Conservation (phyloP, 202 grass and related monocot species). For the Carex sylvatica region DNA sequence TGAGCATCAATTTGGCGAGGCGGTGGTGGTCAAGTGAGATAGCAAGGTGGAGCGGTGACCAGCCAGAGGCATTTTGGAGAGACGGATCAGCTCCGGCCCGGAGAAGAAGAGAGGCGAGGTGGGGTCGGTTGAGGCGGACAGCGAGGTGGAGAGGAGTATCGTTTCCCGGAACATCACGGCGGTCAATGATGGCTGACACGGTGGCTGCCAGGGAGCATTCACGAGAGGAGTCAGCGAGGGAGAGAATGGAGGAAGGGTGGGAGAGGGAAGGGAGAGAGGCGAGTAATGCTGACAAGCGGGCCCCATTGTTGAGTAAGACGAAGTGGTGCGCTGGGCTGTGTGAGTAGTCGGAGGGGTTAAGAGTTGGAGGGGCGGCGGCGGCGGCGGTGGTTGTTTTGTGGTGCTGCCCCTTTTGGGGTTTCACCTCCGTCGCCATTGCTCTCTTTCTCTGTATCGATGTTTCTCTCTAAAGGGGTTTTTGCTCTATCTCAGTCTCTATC, state of each 20-base stretch:
- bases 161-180: conserved; percentile 66
- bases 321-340: conserved; percentile 68
- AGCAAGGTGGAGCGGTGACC: conserved; percentile 86
- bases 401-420: not conserved
- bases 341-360: conserved; percentile 50
- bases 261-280: conserved; percentile 53
- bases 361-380: conserved; percentile 40
- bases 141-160: conserved; percentile 89
- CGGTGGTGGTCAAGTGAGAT: conserved; percentile 61
- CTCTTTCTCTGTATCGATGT: not conserved
- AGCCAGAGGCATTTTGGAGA: conserved; percentile 85
- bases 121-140: conserved; percentile 53
- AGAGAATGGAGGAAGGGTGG: conserved; percentile 62
- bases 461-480: not conserved
- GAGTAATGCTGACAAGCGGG: conserved; percentile 45
- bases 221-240: conserved; percentile 48
- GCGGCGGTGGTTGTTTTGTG: not conserved
- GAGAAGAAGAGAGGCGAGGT: conserved; percentile 44
- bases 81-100: conserved; percentile 75
- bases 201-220: conserved; percentile 51
- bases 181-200: conserved; percentile 58
- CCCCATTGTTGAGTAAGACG: conserved; percentile 51
- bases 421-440: conserved; percentile 26
- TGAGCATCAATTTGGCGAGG: conserved; percentile 67
- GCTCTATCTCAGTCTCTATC: not conserved